Conservation (phyloP, 2,329 filamentous ascomycete species). For the Cladosporium phlei region DNA sequence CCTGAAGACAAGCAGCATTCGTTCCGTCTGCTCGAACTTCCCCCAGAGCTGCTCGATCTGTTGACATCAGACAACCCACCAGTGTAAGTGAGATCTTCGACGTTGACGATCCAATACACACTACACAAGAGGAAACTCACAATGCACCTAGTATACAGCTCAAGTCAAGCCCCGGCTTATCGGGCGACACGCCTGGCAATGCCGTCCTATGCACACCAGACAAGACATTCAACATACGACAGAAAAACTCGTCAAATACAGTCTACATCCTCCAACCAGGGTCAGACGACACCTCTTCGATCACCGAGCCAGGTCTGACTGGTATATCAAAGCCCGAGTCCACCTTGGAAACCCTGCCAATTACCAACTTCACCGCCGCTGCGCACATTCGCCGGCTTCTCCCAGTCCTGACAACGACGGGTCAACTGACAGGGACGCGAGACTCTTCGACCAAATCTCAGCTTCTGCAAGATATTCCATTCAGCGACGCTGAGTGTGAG, state of each 20-base stretch:
- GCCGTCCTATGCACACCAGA: slow-evolving; percentile 56
- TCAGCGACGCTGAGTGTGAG: slow-evolving; percentile 50
- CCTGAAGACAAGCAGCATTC: slow-evolving; percentile 44
- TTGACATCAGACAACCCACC: slow-evolving; percentile 46
- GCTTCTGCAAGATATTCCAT: slow-evolving; percentile 48
- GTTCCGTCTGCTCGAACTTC: slow-evolving; percentile 58
- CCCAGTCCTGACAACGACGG: slow-evolving; percentile 35
- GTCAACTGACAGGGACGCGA: slow-evolving; percentile 10
- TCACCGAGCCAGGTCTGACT: slow-evolving; percentile 20
- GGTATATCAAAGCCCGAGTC: slow-evolving; percentile 42
- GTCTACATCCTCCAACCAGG: slow-evolving; percentile 49
- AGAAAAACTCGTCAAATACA: slow-evolving; percentile 63
- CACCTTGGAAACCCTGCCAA: slow-evolving; percentile 38
- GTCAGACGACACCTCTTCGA: neutral
- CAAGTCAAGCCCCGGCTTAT: slow-evolving; percentile 31
- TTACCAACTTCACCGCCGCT: slow-evolving; percentile 32
- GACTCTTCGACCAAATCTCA: slow-evolving; percentile 31
- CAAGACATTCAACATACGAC: slow-evolving; percentile 56
- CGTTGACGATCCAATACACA: neutral
- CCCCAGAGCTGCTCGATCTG: slow-evolving; percentile 52
- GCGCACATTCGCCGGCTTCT: slow-evolving; percentile 35
- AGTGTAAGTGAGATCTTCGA: slow-evolving; percentile 29
- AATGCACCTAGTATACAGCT: slow-evolving; percentile 36
- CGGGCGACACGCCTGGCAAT: slow-evolving; percentile 28
- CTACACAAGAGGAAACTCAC: neutral